Evolutionary conservation across 306 rosid genomes (phyloP).

Genomic region (Acacia crassicarpa): DNA sequence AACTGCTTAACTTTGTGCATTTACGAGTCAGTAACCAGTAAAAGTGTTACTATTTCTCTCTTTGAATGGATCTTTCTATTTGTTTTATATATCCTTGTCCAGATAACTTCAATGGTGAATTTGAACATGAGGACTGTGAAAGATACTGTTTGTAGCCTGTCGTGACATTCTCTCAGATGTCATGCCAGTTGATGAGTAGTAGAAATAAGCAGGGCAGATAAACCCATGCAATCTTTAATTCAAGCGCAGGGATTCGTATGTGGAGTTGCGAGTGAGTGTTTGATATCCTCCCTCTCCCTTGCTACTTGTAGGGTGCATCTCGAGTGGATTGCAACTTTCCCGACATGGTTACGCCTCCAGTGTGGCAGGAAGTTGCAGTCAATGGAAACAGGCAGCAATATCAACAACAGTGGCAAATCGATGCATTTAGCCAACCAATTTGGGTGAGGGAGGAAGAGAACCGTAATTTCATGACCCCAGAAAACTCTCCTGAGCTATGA

Average conservation of each 20-base stretch:
- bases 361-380: conserved; percentile 64
- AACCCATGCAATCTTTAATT: conserved; percentile 15
- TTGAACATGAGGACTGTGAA: neutral
- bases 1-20: neutral
- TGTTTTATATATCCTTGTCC: conserved; percentile 12
- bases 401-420: conserved; percentile 77
- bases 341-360: conserved; percentile 51
- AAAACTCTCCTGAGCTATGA: conserved; percentile 74
- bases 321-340: conserved; percentile 62
- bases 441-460: conserved; percentile 77
- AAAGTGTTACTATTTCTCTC: conserved; percentile 6
- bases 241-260: neutral
- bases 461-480: conserved; percentile 65
- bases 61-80: conserved; percentile 9
- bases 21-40: neutral
- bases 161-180: conserved; percentile 22
- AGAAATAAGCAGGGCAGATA: conserved; percentile 3
- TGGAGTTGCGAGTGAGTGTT: conserved; percentile 7
- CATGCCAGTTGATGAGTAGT: neutral
- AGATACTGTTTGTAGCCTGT: neutral
- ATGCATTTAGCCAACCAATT: conserved; percentile 56
- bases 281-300: neutral
- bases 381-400: conserved; percentile 67
- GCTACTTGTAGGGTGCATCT: conserved; percentile 54
- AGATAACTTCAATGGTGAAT: conserved; percentile 7